Base-by-base conservation (phyloP, 2,329 filamentous ascomycete species). In the Pseudogymnoascus sp. region DNA sequence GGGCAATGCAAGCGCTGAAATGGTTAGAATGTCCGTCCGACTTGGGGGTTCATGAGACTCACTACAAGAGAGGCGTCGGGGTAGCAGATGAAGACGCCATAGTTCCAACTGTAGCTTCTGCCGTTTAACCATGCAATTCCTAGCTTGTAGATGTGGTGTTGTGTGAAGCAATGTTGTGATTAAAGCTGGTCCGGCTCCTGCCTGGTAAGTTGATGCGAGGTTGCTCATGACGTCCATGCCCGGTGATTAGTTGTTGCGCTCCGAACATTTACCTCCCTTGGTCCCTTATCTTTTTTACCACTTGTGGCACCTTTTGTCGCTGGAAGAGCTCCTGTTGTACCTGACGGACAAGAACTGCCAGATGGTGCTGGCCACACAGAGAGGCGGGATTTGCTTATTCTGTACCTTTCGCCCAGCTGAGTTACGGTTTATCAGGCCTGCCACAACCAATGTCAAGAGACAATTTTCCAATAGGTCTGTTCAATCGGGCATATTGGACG, bases 1-100 rank as follows among this genome's bases (percentile, higher is more conserved):
- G 87, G 59, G 94, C 92, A 75, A 99, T 94, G 78, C 94, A 97
- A 68, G 91, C 87, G 78, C 92, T 96, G 44, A 26, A 63, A 35
- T 64, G 47, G 50, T 62, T 60, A 60, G 47, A 60, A 62, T 64
- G 62, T 13, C 67, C 11, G 44, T 31, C 13, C 17, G 29, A 31
- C 39, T 57, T 57, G 7, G 15, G 35, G 35, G 35, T 58, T 54
- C 58, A 29, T 50, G 21, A 58, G 61, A 76, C 85, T 71, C 79
- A 90, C 88, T 90, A 91, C 72, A 90, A 84, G 65, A 90, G 79
- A 62, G 85, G 87, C 68, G 85, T 89, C 65, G 82, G 78, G 33
- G 82, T 78, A 67, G 82, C 81, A 58, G 87, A 90, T 62, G 86
- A 89, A 63, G 87, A 90, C 63, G 87, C 86, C 87, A 90, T 90